Base-by-base conservation (phyloP, 1,284 basidiomycete species). In the Peniophora sp. region DNA sequence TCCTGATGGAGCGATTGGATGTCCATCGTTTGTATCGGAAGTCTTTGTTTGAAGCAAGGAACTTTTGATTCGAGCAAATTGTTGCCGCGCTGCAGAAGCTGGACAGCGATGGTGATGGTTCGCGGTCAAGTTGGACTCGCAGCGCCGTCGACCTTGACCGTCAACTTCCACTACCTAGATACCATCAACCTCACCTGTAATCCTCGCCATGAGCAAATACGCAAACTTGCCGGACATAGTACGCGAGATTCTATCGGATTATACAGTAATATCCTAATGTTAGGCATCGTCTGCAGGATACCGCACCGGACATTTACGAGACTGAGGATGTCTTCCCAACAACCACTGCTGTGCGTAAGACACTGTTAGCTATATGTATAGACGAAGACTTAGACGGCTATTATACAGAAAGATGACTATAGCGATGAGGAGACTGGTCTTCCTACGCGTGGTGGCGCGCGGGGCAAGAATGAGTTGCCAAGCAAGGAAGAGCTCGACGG, bases 211-310 rank as follows among this genome's bases (percentile, higher is more conserved):
- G 84, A 88, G 77, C 58, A 96, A 97, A 65, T 97, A 95, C 62
- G 83, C 89, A 3, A 83, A 85, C 58, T 73, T 97, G 6, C 93
- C 93, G 22, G 92, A 97, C 63, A 95, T 97, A 54, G 93, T 94
- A 60, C 59, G 81, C 73, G 19, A 17, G 17, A 19, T 10, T 44
- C 50, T 36, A 39, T 17, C 46, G 34, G 14, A 43, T 32, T 48
- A 39, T 48, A 14, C 46, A n/a, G 47, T 46, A 53, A 34, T 10
- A 47, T 49, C 53, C 19, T 19, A 22, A 6, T 6, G 12, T 12
- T 12, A 32, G 27, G 45, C 52, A 14, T 38, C 27, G 49, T 48
- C 48, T 46, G 43, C 45, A 95, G 91, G 92, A 95, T 65, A 90
- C 89, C 8, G 91, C 90, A 1, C 89, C 82, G 41, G 93, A 97